Base-by-base conservation (phyloP, 2,329 filamentous ascomycete genomes). In the Xylaria sp. region DNA sequence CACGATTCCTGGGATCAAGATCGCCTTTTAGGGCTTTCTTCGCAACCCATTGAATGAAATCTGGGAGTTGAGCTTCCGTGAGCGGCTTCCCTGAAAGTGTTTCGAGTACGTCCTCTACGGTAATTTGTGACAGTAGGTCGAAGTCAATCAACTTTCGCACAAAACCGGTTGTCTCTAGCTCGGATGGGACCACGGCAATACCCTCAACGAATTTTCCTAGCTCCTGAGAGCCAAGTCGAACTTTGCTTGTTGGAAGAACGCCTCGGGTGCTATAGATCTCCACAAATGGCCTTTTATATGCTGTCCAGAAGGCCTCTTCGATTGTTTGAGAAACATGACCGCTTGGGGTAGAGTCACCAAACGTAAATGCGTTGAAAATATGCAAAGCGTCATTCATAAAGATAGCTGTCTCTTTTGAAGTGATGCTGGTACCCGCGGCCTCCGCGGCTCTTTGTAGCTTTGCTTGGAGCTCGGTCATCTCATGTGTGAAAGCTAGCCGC, bases 241-340 rank as follows among this genome's bases (percentile, higher is more conserved):
- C 93, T 73, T 92, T 87, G 12, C 92, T 89, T 42, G 92, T 97
- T n/a, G 92, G 89, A 62, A 98, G 84, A 6, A 99, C 90, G 64
- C 97, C 97, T 67, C 91, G 89, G 21, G 92, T 97, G 1, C 94
- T 98, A 72, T 97, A 90, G 6, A 98, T 87, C 75, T 98, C 94
- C 65, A 98, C 93, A 0, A 89, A 91, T 2, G 93, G 89, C 71
- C 91, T 91, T 77, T 89, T 91, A 76, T 92, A 96, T 70, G 93
- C 94, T 42, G 90, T 97, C 96, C 96, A 99, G 78, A 99, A 99
- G 0, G 94, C 93, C 80, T 98, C 93, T 76, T 98, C 94, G 61
- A 99, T 93, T 69, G 93, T 91, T 76, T 93, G 89, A 0, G 94
- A 93, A 21, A 98, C 92, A 68, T 92, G 87, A 0, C 87, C 87